Percentiles rank a stretch among this genome's conserved stretches.
Conservation (phyloP, 2,329 filamentous ascomycete species). For the Fusarium udum region DNA sequence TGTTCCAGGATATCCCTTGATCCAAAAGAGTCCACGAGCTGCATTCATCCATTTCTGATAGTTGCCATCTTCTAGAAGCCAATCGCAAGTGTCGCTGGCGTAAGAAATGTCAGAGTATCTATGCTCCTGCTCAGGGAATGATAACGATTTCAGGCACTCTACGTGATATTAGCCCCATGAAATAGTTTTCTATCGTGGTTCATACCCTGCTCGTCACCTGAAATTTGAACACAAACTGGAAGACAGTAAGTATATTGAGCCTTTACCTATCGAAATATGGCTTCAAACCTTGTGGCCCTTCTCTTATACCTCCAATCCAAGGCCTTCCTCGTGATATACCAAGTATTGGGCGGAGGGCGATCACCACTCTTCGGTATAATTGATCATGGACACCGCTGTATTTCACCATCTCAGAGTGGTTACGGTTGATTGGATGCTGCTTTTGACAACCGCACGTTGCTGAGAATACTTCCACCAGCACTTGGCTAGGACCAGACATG, state of each 20-base stretch:
- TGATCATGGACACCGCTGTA: not conserved
- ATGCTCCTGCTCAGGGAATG: not conserved
- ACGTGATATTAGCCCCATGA: accelerated
- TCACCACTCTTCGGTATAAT: not conserved
- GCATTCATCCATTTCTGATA: not conserved
- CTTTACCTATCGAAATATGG: accelerated
- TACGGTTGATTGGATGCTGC: not conserved
- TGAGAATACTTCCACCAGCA: not conserved
- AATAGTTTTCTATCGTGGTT: accelerated
- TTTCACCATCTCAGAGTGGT: not conserved
- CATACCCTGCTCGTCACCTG: not conserved
- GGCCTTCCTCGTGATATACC: not conserved
- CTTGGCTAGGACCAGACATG: not conserved
- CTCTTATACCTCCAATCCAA: accelerated
- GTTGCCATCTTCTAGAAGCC: not conserved
- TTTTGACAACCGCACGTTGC: not conserved
- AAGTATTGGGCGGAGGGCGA: not conserved
- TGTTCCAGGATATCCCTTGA: not conserved
- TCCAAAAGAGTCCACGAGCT: not conserved
- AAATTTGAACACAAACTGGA: not conserved
- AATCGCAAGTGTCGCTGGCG: not conserved
- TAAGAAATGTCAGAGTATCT: not conserved
- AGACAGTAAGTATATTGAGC: not conserved
- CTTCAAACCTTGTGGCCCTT: not conserved
- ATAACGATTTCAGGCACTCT: not conserved